phyloP scores from a whole-genome alignment of 1,284 basidiomycete species.

The Trichosporon faecale region DNA sequence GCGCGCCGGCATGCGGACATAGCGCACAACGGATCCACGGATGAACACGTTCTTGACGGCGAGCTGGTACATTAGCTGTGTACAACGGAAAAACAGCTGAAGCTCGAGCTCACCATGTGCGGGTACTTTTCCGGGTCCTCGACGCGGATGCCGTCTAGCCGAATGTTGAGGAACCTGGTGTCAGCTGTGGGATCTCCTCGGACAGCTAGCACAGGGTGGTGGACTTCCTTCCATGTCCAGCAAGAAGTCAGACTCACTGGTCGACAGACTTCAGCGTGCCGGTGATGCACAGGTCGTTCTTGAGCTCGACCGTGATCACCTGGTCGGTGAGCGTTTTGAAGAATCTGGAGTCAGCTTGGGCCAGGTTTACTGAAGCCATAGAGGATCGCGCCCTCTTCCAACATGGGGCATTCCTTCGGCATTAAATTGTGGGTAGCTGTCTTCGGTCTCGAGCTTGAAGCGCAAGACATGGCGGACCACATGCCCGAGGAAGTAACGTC shows the following conservation, averaged over 20 bases:
- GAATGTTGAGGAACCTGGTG: slow-evolving; percentile 89
- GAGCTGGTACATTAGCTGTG: slow-evolving; percentile 61
- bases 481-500: no score
- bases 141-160: slow-evolving; percentile 89
- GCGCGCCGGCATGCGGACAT: slow-evolving; percentile 88
- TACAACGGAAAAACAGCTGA: neutral
- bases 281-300: slow-evolving; percentile 97
- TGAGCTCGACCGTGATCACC: slow-evolving; percentile 94
- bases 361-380: neutral
- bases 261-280: slow-evolving; percentile 96
- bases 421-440: no score
- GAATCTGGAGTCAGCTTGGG: slow-evolving; percentile 54
- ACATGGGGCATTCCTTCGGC: no score
- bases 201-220: neutral
- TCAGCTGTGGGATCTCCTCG: neutral
- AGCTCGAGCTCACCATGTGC: slow-evolving; percentile 75
- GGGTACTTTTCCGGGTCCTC: slow-evolving; percentile 90
- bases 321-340: slow-evolving; percentile 99
- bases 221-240: no score
- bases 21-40: slow-evolving; percentile 94
- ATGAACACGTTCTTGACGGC: slow-evolving; percentile 99
- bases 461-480: no score
- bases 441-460: no score
- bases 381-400: neutral
- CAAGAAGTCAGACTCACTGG: slow-evolving; percentile 64